phyloP scores from a whole-genome alignment of 208 protist species.

The Histomonas meleagridis region DNA sequence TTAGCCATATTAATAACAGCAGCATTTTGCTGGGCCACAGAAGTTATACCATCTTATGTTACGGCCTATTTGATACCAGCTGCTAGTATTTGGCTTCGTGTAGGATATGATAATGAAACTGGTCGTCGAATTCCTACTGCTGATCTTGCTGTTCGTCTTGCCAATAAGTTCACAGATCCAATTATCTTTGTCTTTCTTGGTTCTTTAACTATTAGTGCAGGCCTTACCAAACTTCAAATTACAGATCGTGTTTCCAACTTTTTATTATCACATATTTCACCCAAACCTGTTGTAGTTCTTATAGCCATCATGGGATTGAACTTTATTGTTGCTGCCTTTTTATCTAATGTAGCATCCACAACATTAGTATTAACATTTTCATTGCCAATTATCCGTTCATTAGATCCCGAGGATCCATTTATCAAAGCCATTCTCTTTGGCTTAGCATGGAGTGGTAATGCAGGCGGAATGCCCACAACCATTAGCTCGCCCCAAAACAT shows the following conservation, averaged over 20 bases:
- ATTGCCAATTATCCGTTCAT: constrained; percentile 1
- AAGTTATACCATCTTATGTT: neutral
- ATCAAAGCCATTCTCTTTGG: constrained; percentile 4
- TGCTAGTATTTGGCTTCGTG: neutral
- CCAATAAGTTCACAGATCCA: neutral
- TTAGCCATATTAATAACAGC: neutral
- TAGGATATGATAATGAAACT: neutral
- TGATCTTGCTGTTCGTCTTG: neutral
- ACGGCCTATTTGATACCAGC: neutral
- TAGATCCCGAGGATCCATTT: neutral
- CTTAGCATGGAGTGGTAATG: constrained; percentile 20
- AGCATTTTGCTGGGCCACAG: constrained; percentile 27
- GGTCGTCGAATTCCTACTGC: neutral
- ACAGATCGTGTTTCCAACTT: constrained; percentile 5
- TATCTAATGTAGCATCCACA: constrained; percentile 31
- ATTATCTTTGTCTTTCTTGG: constrained; percentile 17
- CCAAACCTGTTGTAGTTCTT: neutral
- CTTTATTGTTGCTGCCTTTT: neutral
- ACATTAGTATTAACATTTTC: constrained; percentile 27
- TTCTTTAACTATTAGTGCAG: neutral
- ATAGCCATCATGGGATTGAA: neutral
- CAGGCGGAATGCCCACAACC: neutral
- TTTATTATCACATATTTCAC: constrained; percentile 12
- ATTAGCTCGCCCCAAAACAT: constrained; percentile 18
- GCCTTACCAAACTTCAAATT: neutral